Base-by-base conservation (phyloP, 495 filamentous ascomycete species). In the Rostrohypoxylon terebratum region DNA sequence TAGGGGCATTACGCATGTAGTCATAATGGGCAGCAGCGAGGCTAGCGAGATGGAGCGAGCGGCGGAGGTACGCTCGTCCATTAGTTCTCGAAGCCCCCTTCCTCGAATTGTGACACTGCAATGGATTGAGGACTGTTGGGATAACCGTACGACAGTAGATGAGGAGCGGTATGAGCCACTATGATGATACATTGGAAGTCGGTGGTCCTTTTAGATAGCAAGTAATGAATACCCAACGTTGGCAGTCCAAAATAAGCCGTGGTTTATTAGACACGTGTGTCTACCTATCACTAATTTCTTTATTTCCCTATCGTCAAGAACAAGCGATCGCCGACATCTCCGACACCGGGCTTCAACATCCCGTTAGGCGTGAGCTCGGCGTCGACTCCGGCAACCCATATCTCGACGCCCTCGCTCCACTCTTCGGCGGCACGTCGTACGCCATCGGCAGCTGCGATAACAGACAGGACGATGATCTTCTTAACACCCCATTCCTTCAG, bases 301-400 rank as follows among this genome's bases (percentile, higher is more conserved):
- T 87, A 97, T 81, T 98, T 98, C 28, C 95, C 95, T 82, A 95
- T 88, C 0, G 95, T 97, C 81, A 97, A 87, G 84, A 95, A 98
- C 79, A 98, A 81, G 62, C 95, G 84, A 83, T 98, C 95, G 5
- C 95, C 95, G 68, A 97, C 91, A 86, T 97, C 94, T 0, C 94
- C 94, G 69, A 97, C 75, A 0, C 95, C 95, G 2, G 95, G 95
- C 80, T 90, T 92, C 79, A 98, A 90, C 94, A 97, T 97, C 2
- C 95, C 94, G 59, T 83, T 86, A 28, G 88, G 86, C 77, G 93
- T 89, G 55, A 93, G 82, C 74, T 87, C 83, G 72, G 79, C 79
- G 82, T 98, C 95, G 38, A 97, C 82, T 2, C 89, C 94, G 0
- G 93, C 95, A 42, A 94, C 84, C 89, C 93, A 94, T 36, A 98